Base-by-base conservation (phyloP, 2,329 filamentous ascomycete species). In the Aureobasidium vineae region DNA sequence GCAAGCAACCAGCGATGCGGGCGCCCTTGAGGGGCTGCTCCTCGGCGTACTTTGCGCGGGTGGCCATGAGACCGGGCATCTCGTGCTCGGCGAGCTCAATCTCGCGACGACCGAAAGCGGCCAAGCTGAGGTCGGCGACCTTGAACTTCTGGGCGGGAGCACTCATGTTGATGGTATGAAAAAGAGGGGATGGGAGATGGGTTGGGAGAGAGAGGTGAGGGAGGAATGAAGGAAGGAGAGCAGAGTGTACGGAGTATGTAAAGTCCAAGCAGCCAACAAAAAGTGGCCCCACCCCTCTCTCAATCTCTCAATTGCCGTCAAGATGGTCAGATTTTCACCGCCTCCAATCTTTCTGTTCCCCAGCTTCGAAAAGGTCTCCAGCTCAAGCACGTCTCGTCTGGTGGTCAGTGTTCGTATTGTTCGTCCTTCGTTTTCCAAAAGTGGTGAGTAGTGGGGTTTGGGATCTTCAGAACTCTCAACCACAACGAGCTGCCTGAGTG, bases 11-110 rank as follows among this genome's bases (percentile, higher is more conserved):
- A 75, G 95, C 95, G 80, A 99, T 97, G 77, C 94, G 90, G 80
- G 93, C 92, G 79, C 94, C 93, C 79, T 89, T 89, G 77, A 99
- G 87, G 75, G 95, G 95, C 87, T 98, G 94, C 83, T 97, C 94
- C 69, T 81, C 80, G 74, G 90, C 91, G 81, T 98, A 99, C 86
- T 96, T 97, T 77, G 82, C 79, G 78, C 95, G 90, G 77, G 93
- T 98, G 77, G 91, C 87, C 90, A 99, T 96, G 74, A 99, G 88
- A 88, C 95, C 94, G 72, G 94, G 93, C 93, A 97, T 97, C 86
- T 84, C 83, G 76, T 84, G 85, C 82, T 98, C 94, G 76, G 95
- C 93, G 78, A 98, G 88, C 83, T 97, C 93, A 77, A 99, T 97
- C 88, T 99, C 95, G 83, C 94, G 93, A 84, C 95, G 93, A 82